Conservation (phyloP, 345 rosid genomes). For the Brassica nigra region DNA sequence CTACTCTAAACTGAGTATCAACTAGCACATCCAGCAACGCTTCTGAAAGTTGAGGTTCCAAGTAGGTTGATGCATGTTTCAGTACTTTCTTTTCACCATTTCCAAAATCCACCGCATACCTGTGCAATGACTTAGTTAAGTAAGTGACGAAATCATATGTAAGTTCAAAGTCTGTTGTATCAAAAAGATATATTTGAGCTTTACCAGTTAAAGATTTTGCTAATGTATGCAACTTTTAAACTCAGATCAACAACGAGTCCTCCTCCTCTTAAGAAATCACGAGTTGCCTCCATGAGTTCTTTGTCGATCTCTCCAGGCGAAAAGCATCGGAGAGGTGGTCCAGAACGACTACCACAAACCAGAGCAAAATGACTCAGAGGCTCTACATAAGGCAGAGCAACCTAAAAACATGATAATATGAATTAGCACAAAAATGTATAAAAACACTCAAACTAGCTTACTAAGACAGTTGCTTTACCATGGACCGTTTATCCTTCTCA, state of each 20-base stretch:
- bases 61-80: slow-evolving; percentile 73
- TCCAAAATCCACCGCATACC: slow-evolving; percentile 81
- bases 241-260: slow-evolving; percentile 65
- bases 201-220: slow-evolving; percentile 77
- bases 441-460: neutral
- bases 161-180: neutral
- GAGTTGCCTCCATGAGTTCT: slow-evolving; percentile 80
- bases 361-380: slow-evolving; percentile 78
- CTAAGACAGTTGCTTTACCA: slow-evolving; percentile 41
- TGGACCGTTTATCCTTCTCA: slow-evolving; percentile 64
- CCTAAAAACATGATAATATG: slow-evolving; percentile 42
- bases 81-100: slow-evolving; percentile 67
- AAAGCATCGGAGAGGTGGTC: slow-evolving; percentile 78
- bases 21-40: slow-evolving; percentile 65
- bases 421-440: neutral
- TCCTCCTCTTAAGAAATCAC: slow-evolving; percentile 64
- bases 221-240: slow-evolving; percentile 56
- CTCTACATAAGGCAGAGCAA: slow-evolving; percentile 66
- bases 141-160: neutral
- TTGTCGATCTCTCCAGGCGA: slow-evolving; percentile 74
- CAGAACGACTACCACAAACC: slow-evolving; percentile 76
- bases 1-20: slow-evolving; percentile 62
- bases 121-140: slow-evolving; percentile 19
- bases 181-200: neutral
- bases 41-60: slow-evolving; percentile 66